Evolutionary conservation across 2,329 filamentous ascomycete genomes (phyloP).

Genomic region (Pyrenochaeta sp.): DNA sequence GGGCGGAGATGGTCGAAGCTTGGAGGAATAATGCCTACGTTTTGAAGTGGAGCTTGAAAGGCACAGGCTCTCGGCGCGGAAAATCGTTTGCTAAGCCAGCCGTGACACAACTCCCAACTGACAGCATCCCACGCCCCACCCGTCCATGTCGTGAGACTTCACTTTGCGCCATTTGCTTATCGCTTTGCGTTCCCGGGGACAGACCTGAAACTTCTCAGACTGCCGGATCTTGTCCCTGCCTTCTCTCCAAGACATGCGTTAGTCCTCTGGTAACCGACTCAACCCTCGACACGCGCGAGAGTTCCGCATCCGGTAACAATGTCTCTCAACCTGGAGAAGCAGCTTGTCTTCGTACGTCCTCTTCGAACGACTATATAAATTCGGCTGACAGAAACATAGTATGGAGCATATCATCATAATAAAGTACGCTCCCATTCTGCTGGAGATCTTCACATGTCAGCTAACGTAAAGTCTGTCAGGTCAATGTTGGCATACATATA

Average conservation of each 20-base stretch:
- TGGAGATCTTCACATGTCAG: conserved; percentile 24
- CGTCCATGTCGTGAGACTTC: conserved; percentile 39
- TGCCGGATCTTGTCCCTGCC: conserved; percentile 3
- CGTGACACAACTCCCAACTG: conserved; percentile 23
- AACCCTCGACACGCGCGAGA: conserved; percentile 37
- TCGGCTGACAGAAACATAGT: conserved; percentile 60
- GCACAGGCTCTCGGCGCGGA: conserved; percentile 22
- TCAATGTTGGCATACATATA: conserved; percentile 83
- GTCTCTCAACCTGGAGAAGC: conserved; percentile 79
- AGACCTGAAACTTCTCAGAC: conserved; percentile 14
- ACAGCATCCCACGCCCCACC: conserved; percentile 29
- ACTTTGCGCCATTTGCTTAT: conserved; percentile 28
- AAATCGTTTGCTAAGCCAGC: conserved; percentile 26
- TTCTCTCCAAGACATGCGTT: conserved; percentile 39
- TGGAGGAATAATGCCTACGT: conserved; percentile 20
- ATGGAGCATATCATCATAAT: conserved; percentile 85
- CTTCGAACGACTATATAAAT: conserved; percentile 4
- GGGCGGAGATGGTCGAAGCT: conserved; percentile 20
- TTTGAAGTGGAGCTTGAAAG: conserved; percentile 11
- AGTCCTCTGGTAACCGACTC: conserved; percentile 25
- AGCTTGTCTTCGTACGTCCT: conserved; percentile 78
- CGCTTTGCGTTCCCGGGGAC: conserved; percentile 24
- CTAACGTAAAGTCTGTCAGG: conserved; percentile 52
- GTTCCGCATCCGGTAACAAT: conserved; percentile 49
- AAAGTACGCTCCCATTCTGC: conserved; percentile 55